Percentiles rank a stretch among this genome's conserved stretches.
These are phyloP conservation scores for Helotiales sp. DNA, from an alignment of 2,329 filamentous ascomycete species.

Conservation along the genomic window DNA sequence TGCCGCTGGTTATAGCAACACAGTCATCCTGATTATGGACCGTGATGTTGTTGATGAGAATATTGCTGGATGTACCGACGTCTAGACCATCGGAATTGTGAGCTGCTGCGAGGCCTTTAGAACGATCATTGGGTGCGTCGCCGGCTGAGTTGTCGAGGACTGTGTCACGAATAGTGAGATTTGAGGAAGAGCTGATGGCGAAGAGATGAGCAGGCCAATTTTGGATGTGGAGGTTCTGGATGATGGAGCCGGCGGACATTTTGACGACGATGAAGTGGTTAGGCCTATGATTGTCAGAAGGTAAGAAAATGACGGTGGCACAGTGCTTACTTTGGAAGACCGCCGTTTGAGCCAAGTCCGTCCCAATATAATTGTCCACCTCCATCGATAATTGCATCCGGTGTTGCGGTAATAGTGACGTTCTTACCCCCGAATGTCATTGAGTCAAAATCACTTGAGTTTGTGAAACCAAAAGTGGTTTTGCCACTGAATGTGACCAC, in stretches of 20 bases:
- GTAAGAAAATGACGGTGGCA: neutral
- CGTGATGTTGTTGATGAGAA: constrained; percentile 38
- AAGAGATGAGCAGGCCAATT: constrained; percentile 57
- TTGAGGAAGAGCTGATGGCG: constrained; percentile 42
- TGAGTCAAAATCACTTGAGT: constrained; percentile 25
- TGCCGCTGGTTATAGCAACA: constrained; percentile 35
- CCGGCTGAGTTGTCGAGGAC: constrained; percentile 59
- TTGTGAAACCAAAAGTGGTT: constrained; percentile 42
- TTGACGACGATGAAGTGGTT: constrained; percentile 55
- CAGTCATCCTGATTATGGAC: constrained; percentile 36
- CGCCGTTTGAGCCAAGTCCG: constrained; percentile 56
- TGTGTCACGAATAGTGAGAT: constrained; percentile 48
- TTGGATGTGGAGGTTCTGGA: constrained; percentile 49
- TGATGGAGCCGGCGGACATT: constrained; percentile 48
- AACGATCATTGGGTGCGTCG: constrained; percentile 39
- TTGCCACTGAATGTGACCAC: constrained; percentile 62
- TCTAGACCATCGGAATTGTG: constrained; percentile 58
- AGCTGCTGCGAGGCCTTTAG: constrained; percentile 22
- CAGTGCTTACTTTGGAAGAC: constrained; percentile 34
- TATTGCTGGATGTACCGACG: constrained; percentile 43
- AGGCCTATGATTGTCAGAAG: constrained; percentile 49
- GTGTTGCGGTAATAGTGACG: constrained; percentile 53
- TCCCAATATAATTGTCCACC: constrained; percentile 63
- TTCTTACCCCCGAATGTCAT: constrained; percentile 55
- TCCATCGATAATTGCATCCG: constrained; percentile 55